Conservation (phyloP, 2,329 filamentous ascomycete species). For the Aspergillus ruber region DNA sequence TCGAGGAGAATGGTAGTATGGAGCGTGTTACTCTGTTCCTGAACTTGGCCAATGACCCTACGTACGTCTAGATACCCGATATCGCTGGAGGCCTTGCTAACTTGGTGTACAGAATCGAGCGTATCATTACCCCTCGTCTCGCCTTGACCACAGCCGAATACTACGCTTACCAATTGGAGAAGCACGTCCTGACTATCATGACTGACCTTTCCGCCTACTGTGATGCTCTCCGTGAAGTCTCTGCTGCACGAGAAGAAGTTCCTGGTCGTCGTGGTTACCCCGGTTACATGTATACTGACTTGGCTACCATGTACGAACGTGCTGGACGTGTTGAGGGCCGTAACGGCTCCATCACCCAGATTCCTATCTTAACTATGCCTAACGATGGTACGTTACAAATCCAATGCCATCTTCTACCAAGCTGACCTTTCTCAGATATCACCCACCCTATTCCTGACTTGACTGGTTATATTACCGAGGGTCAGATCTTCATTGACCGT, state of each 20-base stretch:
- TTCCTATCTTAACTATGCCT: conserved; percentile 98
- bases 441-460: conserved; percentile 98
- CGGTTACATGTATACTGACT: conserved; percentile 99
- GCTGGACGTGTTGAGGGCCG: conserved; percentile 94
- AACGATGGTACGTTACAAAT: conserved; percentile 65
- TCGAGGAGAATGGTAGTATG: conserved; percentile 98
- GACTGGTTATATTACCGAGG: conserved; percentile 98
- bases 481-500: conserved; percentile 96
- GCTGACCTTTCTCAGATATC: conserved; percentile 57
- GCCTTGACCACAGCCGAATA: conserved; percentile 98
- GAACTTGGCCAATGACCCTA: conserved; percentile 98
- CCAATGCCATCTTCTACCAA: background rate
- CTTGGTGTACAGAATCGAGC: conserved; percentile 67
- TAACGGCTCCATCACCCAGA: conserved; percentile 98
- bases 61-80: conserved; percentile 53
- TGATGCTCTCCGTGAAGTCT: conserved; percentile 97
- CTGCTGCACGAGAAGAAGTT: conserved; percentile 95
- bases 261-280: conserved; percentile 98
- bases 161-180: conserved; percentile 99
- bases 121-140: conserved; percentile 98
- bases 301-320: conserved; percentile 99
- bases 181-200: conserved; percentile 97
- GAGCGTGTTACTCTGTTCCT: conserved; percentile 96
- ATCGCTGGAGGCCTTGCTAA: background rate
- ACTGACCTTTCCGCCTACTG: conserved; percentile 98